Base-by-base conservation (phyloP, 768 basidiomycete genomes). In the Collybia sordida region DNA sequence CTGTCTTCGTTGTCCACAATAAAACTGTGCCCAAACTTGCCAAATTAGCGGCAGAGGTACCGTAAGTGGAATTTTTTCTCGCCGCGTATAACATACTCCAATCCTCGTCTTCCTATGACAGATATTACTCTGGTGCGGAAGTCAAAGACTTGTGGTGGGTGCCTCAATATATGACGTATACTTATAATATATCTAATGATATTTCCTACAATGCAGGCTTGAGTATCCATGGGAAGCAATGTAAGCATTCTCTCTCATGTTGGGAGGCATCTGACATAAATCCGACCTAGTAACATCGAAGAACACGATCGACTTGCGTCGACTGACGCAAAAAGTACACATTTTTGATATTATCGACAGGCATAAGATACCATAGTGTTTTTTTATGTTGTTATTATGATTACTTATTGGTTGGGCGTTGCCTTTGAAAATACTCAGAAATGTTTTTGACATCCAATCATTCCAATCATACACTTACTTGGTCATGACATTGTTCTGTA, bases 1-100 rank as follows among this genome's bases (percentile, higher is more conserved):
- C 82, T 1, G 75, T 98, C 55, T 99, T 98, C 62, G 96, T 98
- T 41, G 91, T 95, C 21, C 90, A 94, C 70, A 92, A 94, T 75
- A 98, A 98, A 73, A 74, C 84, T 53, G 98, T 98, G 71, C 73
- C 76, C 25, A 99, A 99, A 72, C 64, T 85, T 28, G 94, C 83
- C 22, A 69, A 81, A 39, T 70, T 99, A 31, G 90, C 93, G 2
- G 58, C 73, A 1, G 80, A 81, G 51, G 74, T 77, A 22, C 80
- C 77, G 88, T 92, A 63, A 63, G 82, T 69, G 21, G 7, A 3
- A 40, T 47, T 11, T 7, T 17, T 35, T 53, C 15, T 48, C 42
- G 24, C 12, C 42, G 24, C 12, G 34, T 42, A 43, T 31, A 27
- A 48, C 39, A 17, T 48, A 23, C 41, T 45, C 46, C 37, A 36